phyloP scores from a whole-genome alignment of 495 filamentous ascomycete genomes.

The Staphylotrichum tortipilum region DNA sequence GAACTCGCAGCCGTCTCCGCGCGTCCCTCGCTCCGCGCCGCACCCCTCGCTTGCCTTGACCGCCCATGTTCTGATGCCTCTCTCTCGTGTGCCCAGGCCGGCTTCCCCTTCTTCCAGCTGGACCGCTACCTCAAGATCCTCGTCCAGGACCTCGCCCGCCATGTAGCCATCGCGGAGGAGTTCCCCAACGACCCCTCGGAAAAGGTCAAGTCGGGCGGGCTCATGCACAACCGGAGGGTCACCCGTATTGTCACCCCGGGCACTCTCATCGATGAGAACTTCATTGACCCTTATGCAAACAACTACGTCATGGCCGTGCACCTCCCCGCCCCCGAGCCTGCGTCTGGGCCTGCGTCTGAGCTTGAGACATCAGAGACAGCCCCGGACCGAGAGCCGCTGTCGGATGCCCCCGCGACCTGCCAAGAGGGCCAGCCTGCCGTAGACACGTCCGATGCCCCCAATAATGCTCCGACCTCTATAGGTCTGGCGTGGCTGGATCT shows the following conservation, averaged over 20 bases:
- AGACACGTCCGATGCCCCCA: conserved; percentile 1
- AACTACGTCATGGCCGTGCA: conserved; percentile 83
- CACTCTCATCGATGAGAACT: conserved; percentile 94
- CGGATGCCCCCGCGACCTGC: conserved; percentile 5
- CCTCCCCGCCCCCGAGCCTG: conserved; percentile 16
- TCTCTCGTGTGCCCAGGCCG: conserved; percentile 48
- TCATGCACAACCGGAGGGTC: conserved; percentile 76
- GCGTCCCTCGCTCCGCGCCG: no score
- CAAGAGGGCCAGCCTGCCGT: background rate
- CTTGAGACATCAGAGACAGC: no score
- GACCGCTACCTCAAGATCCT: conserved; percentile 87
- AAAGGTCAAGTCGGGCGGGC: conserved; percentile 60
- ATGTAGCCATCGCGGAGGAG: conserved; percentile 92
- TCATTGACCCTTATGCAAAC: conserved; percentile 85
- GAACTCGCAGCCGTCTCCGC: background rate
- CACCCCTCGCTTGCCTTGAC: no score
- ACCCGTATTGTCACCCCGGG: conserved; percentile 86
- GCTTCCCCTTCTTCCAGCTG: conserved; percentile 87
- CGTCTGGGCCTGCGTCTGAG: no score
- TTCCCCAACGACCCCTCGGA: conserved; percentile 60
- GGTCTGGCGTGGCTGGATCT: conserved; percentile 92
- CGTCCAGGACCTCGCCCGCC: conserved; percentile 79
- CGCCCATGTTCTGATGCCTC: conserved; percentile 23
- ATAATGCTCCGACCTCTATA: conserved; percentile 31
- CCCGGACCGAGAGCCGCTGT: no score